Percentiles rank a stretch among this genome's conserved stretches.
These are phyloP conservation scores for Dothideomycetidae sp. DNA, from an alignment of 2,329 filamentous ascomycete genomes.

Conservation along the genomic window DNA sequence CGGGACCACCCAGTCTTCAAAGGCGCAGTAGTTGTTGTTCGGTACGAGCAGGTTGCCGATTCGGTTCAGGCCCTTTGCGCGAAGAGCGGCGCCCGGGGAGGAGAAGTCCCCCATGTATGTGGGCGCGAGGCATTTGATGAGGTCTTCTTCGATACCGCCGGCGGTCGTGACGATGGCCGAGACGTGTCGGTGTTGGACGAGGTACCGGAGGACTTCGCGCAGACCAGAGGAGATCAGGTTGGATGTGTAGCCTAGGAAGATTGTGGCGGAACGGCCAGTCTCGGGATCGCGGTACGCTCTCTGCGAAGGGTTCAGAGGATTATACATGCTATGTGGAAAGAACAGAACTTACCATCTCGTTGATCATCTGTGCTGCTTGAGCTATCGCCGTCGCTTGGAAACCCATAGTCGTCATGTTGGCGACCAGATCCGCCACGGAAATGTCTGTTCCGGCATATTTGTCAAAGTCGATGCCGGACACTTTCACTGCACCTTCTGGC, in stretches of 20 bases:
- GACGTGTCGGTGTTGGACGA: constrained; percentile 84
- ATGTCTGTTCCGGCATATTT: constrained; percentile 58
- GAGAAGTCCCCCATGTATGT: constrained; percentile 87
- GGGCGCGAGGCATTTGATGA: constrained; percentile 93
- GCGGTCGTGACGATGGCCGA: constrained; percentile 91
- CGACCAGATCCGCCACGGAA: constrained; percentile 71
- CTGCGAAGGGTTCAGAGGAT: constrained; percentile 29
- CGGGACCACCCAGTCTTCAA: constrained; percentile 94
- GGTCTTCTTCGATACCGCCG: constrained; percentile 89
- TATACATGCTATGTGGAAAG: not conserved
- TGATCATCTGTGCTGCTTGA: constrained; percentile 81
- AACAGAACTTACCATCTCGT: constrained; percentile 63
- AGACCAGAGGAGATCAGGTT: constrained; percentile 95
- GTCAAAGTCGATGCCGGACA: constrained; percentile 88
- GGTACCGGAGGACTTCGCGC: constrained; percentile 77
- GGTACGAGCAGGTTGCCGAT: constrained; percentile 94
- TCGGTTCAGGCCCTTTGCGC: constrained; percentile 77
- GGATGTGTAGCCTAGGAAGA: constrained; percentile 94
- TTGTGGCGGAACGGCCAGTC: constrained; percentile 66
- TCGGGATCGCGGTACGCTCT: constrained; percentile 69
- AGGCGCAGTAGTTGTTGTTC: constrained; percentile 93
- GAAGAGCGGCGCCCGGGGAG: constrained; percentile 60
- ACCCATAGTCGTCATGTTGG: constrained; percentile 73
- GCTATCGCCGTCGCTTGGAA: constrained; percentile 70
- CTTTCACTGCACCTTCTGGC: constrained; percentile 61